Conservation (phyloP, 1,284 basidiomycete genomes). For the Rhodotorula mucilaginosa region DNA sequence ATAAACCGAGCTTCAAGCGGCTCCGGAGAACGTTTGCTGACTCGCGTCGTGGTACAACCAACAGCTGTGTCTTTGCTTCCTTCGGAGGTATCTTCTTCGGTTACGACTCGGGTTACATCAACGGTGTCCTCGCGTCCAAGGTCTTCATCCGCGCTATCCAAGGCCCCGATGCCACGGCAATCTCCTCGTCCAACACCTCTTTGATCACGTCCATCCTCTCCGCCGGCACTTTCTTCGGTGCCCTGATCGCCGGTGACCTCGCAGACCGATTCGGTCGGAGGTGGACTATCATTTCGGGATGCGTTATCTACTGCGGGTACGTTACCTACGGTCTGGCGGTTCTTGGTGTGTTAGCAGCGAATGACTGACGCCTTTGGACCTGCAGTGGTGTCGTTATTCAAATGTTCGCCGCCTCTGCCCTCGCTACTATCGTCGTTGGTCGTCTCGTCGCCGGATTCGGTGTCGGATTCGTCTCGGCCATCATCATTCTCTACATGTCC, state of each 20-base stretch:
- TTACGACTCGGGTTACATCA: slow-evolving; percentile 41
- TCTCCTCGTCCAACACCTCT: slow-evolving; percentile 15
- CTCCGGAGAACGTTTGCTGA: not conserved
- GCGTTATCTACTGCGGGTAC: slow-evolving; percentile 48
- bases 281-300: slow-evolving; percentile 46
- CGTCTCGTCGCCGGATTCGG: slow-evolving; percentile 54
- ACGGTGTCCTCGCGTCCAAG: slow-evolving; percentile 38
- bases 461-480: slow-evolving; percentile 54
- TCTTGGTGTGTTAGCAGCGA: not conserved
- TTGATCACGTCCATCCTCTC: slow-evolving; percentile 36
- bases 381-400: slow-evolving; percentile 51
- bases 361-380: slow-evolving; percentile 51
- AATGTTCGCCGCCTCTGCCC: slow-evolving; percentile 45
- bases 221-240: slow-evolving; percentile 32
- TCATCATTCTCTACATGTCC: slow-evolving; percentile 48
- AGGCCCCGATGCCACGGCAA: slow-evolving; percentile 18
- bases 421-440: slow-evolving; percentile 49
- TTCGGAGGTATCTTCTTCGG: slow-evolving; percentile 43
- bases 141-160: slow-evolving; percentile 38
- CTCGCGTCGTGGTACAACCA: not conserved
- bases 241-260: slow-evolving; percentile 32
- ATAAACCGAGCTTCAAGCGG: too few relatives aligned
- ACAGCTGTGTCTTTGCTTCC: slow-evolving; percentile 41
- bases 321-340: slow-evolving; percentile 44
- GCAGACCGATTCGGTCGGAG: slow-evolving; percentile 34